phyloP scores from a whole-genome alignment of 139 green algal species.

The Tetradesmus obliquus region DNA sequence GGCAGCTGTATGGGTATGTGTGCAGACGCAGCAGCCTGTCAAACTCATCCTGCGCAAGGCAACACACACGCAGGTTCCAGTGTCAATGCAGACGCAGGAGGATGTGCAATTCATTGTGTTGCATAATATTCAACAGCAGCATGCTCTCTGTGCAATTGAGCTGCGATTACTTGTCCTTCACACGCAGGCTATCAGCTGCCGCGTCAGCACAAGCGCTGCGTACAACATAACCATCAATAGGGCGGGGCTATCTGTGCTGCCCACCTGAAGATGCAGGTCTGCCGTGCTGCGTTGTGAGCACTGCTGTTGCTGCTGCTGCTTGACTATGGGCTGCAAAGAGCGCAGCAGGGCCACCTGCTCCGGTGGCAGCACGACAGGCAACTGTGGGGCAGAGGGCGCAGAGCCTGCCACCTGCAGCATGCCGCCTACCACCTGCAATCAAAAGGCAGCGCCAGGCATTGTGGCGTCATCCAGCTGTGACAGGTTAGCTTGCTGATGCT shows the following conservation, averaged over 20 bases:
- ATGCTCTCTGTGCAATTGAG: not conserved
- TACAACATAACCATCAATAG: no score
- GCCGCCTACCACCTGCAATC: slow-evolving; percentile 3
- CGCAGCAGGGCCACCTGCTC: not conserved
- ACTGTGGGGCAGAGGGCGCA: not conserved
- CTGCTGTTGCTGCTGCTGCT: not conserved
- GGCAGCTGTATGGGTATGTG: slow-evolving; percentile 8
- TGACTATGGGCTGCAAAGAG: not conserved
- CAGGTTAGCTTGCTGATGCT: not conserved
- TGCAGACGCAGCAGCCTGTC: not conserved
- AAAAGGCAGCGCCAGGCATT: not conserved
- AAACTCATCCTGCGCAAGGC: not conserved
- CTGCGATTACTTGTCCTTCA: no score
- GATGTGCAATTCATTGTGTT: no score
- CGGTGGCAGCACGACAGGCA: not conserved
- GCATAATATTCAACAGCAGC: not conserved
- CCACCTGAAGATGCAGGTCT: not conserved
- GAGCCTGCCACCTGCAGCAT: slow-evolving; percentile 13
- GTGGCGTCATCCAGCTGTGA: not conserved
- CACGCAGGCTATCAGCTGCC: no score
- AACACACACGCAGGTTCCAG: not conserved
- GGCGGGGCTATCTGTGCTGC: not conserved
- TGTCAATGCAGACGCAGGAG: no score
- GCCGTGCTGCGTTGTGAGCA: not conserved
- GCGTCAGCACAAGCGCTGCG: no score